These are phyloP conservation scores for Cicer chorassanicum DNA, from an alignment of 306 rosid species.

Conservation along the genomic window DNA sequence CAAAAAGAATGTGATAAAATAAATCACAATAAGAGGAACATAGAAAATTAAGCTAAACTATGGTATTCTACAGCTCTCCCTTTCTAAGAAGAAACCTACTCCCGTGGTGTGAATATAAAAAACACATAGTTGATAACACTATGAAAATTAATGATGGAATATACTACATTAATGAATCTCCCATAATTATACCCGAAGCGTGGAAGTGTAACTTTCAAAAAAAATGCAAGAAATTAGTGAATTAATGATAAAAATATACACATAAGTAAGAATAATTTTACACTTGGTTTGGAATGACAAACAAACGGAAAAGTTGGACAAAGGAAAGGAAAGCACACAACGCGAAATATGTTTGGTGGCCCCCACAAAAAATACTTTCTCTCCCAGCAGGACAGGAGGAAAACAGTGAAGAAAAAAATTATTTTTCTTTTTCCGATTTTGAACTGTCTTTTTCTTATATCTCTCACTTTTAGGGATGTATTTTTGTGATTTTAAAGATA, in stretches of 20 bases:
- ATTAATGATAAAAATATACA: neutral
- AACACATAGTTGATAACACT: neutral
- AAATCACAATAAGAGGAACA: constrained; percentile 22
- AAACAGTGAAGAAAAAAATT: neutral
- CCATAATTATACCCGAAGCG: neutral
- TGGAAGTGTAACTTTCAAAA: neutral
- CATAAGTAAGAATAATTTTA: constrained; percentile 16
- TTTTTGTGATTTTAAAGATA: neutral
- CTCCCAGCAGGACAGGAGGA: neutral
- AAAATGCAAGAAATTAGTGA: neutral
- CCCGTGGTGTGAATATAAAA: neutral
- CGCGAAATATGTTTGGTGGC: neutral
- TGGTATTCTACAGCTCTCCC: neutral
- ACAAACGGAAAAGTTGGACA: neutral
- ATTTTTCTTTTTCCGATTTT: neutral
- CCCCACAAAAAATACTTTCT: neutral
- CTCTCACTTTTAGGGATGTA: neutral
- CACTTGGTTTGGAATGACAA: neutral
- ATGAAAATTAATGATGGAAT: constrained; percentile 6
- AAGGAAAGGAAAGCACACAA: neutral
- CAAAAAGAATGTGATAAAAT: constrained; percentile 31
- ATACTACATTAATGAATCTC: constrained; percentile 10
- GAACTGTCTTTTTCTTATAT: constrained; percentile 1
- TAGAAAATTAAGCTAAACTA: constrained; percentile 21
- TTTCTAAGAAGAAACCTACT: constrained; percentile 6